Conservation (phyloP, 2,329 filamentous ascomycete species). For the Alternaria dauci region DNA sequence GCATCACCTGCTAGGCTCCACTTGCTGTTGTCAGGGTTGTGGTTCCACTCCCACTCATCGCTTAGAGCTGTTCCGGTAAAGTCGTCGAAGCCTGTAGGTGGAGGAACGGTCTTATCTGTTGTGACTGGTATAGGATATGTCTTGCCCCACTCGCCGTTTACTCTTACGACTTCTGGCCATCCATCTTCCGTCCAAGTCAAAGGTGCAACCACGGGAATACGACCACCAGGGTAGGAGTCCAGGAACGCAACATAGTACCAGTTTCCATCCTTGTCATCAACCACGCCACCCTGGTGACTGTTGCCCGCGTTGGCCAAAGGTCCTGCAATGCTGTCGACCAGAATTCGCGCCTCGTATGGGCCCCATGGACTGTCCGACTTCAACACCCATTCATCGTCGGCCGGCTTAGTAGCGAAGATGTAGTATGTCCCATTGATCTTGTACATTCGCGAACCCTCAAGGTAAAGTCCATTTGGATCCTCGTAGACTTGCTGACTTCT, state of each 20-base stretch:
- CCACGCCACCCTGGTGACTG: conserved; percentile 65
- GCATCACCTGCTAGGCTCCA: conserved; percentile 56
- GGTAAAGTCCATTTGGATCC: conserved; percentile 45
- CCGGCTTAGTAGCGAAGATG: conserved; percentile 61
- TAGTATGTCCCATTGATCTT: conserved; percentile 66
- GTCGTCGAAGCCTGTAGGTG: conserved; percentile 54
- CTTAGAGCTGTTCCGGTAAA: conserved; percentile 57
- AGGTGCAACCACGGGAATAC: conserved; percentile 66
- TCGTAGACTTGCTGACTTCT: conserved; percentile 57
- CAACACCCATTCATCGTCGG: conserved; percentile 59
- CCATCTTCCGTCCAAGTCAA: conserved; percentile 62
- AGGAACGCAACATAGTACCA: conserved; percentile 70
- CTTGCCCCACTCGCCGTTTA: conserved; percentile 59
- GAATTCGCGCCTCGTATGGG: conserved; percentile 59
- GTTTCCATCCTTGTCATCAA: conserved; percentile 60
- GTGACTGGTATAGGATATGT: conserved; percentile 52
- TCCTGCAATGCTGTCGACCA: conserved; percentile 55
- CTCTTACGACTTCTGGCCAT: conserved; percentile 58
- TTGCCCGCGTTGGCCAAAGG: conserved; percentile 58
- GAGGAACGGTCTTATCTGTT: conserved; percentile 41
- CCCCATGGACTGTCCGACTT: conserved; percentile 62
- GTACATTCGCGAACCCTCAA: conserved; percentile 66
- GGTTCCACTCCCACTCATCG: conserved; percentile 68
- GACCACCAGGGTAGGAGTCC: conserved; percentile 64
- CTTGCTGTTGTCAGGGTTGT: conserved; percentile 63